Evolutionary conservation across 2,329 filamentous ascomycete genomes (phyloP), one percentile per base, ranked within the genome.

Genomic region (Colletotrichum tabaci): DNA sequence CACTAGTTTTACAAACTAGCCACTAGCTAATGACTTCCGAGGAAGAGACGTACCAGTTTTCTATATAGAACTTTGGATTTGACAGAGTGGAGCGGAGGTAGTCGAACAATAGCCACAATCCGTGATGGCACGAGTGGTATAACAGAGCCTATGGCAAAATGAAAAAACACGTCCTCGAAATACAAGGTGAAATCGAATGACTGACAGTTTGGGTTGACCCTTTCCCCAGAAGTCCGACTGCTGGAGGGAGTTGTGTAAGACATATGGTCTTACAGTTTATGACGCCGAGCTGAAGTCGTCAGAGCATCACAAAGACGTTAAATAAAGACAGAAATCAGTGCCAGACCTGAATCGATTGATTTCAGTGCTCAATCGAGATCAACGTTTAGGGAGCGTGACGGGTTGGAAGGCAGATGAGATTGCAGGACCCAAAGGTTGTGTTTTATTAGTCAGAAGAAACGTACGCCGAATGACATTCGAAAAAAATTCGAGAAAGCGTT

Each of bases 161-260:
- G n/a, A 78, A 74, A 21, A 79, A 63, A 21, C 23, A 77, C 61
- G 26, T 79, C 77, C 56, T 79, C 76, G 40, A 79, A 79, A 2
- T 73, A 62, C 6, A 79, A 67, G 0, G 78, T 78, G 55, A 79
- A 79, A 70, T 79, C 78, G 53, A 79, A 79, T 6, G 75, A 73
- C 40, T 76, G 76, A 57, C 77, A 79, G 2, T 53, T 13, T 6
- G 66, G 35, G 53, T 75, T 53, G 26, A 78, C n/a, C n/a, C 73
- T 35, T 74, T 67, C 5, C 8, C 77, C 77, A 46, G 78, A 77
- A 13, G 67, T 52, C 38, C 26, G 58, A 23, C 77, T 75, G n/a
- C 57, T 52, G 6, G 40, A 2, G 8, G 40, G 40, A 4, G 21
- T 5, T 18, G n/a, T 18, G 30, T 65, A 71, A 3, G 44, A 38